Percentiles rank a stretch among this genome's conserved stretches.
phyloP scores from a whole-genome alignment of 2,329 filamentous ascomycete species.

The Orbilia blumenaviensis region DNA sequence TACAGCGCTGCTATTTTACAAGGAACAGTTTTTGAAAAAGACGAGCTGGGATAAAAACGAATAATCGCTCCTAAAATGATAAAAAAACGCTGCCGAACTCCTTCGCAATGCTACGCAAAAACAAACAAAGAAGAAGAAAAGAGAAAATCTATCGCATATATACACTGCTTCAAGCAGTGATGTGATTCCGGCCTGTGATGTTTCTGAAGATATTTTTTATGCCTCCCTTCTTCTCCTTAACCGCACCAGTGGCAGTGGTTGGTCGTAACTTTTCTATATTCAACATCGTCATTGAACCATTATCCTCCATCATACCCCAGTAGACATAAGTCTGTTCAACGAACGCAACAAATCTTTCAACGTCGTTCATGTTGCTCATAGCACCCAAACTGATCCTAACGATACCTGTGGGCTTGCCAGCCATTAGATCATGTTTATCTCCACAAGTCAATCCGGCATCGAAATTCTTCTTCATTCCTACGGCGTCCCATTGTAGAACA shows the following conservation, averaged over 20 bases:
- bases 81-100: neutral
- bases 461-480: slow-evolving; percentile 68
- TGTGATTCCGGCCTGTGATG: slow-evolving; percentile 13
- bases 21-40: too few relatives aligned
- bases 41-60: too few relatives aligned
- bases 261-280: neutral
- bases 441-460: slow-evolving; percentile 70
- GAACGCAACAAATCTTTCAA: slow-evolving; percentile 66
- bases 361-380: slow-evolving; percentile 69
- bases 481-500: slow-evolving; percentile 65
- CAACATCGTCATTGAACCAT: neutral
- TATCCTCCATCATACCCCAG: neutral
- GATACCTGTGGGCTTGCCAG: slow-evolving; percentile 69
- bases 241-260: neutral
- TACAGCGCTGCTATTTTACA: neutral
- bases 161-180: neutral
- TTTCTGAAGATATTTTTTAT: slow-evolving; percentile 21
- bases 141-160: too few relatives aligned
- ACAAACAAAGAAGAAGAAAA: too few relatives aligned
- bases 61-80: neutral
- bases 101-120: neutral
- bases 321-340: slow-evolving; percentile 61
- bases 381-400: slow-evolving; percentile 71
- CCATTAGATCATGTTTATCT: slow-evolving; percentile 66
- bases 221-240: neutral